Conservation (phyloP, 1,139 yeast genomes). For the Candida albicans region DNA sequence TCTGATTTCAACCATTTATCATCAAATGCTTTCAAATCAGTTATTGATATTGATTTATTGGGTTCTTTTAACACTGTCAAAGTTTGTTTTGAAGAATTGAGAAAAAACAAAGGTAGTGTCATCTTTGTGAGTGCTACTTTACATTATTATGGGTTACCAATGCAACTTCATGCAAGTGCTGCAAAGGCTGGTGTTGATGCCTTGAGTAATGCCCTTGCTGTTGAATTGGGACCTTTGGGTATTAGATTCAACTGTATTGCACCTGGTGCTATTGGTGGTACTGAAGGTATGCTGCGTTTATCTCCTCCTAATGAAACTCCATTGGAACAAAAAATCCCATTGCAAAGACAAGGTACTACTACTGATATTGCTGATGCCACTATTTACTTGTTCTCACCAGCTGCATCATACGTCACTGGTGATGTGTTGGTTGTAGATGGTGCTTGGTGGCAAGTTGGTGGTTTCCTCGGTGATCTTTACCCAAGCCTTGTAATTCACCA, state of each 20-base stretch:
- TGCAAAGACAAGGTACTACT: slow-evolving; percentile 74
- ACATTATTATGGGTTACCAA: slow-evolving; percentile 88
- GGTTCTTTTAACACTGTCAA: slow-evolving; percentile 90
- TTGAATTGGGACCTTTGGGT: slow-evolving; percentile 89
- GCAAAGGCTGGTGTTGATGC: slow-evolving; percentile 97
- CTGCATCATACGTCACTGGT: slow-evolving; percentile 78
- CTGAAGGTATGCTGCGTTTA: slow-evolving; percentile 78
- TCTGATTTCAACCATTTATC: slow-evolving; percentile 79
- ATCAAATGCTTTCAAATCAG: slow-evolving; percentile 86
- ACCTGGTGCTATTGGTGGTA: slow-evolving; percentile 82
- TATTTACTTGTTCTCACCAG: slow-evolving; percentile 77
- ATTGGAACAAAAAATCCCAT: slow-evolving; percentile 55
- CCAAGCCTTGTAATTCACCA: slow-evolving; percentile 32
- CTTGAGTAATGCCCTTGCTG: slow-evolving; percentile 78
- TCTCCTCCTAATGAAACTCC: slow-evolving; percentile 37
- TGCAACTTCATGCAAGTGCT: slow-evolving; percentile 88
- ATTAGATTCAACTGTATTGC: slow-evolving; percentile 82
- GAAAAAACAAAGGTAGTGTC: slow-evolving; percentile 66
- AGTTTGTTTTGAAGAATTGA: slow-evolving; percentile 71
- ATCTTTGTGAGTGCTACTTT: slow-evolving; percentile 90
- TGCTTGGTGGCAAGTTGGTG: slow-evolving; percentile 82
- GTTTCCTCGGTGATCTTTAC: slow-evolving; percentile 30
- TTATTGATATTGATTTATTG: slow-evolving; percentile 78
- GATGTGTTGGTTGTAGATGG: slow-evolving; percentile 85
- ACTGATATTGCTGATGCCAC: slow-evolving; percentile 88